Percentiles rank a stretch among this genome's conserved stretches.
These are phyloP conservation scores for Solanum hybrid DNA, from an alignment of 305 asterid species.

Conservation along the genomic window DNA sequence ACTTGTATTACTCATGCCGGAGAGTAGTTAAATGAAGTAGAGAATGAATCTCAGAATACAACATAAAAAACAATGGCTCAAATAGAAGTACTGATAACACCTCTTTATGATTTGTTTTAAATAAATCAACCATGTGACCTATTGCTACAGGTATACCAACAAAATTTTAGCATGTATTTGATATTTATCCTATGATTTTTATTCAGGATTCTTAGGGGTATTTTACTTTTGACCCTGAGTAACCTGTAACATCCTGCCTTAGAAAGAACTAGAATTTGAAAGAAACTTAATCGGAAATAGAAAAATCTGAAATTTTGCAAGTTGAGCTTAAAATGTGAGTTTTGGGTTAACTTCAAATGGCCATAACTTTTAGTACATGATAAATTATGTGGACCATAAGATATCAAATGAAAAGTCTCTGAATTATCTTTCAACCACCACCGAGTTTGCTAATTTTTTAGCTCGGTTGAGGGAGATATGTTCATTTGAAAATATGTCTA, in stretches of 20 bases:
- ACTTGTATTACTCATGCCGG: constrained; percentile 54
- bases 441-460: too few relatives aligned
- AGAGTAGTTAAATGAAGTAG: constrained; percentile 50
- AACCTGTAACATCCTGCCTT: not conserved
- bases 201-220: constrained; percentile 92
- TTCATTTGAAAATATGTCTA: too few relatives aligned
- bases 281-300: too few relatives aligned
- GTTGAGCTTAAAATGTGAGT: too few relatives aligned
- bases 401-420: too few relatives aligned
- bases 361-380: too few relatives aligned
- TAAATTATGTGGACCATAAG: too few relatives aligned
- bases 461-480: too few relatives aligned
- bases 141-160: not conserved
- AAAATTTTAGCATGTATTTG: not conserved
- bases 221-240: constrained; percentile 75
- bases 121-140: not conserved
- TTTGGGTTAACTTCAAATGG: too few relatives aligned
- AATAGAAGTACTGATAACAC: constrained; percentile 42
- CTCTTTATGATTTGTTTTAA: not conserved
- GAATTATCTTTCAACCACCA: too few relatives aligned
- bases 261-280: too few relatives aligned
- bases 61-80: constrained; percentile 22
- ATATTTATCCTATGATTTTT: not conserved
- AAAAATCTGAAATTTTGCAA: too few relatives aligned
- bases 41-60: constrained; percentile 35